Evolutionary conservation across 495 filamentous ascomycete species (phyloP).

Genomic region (Daldinia loculata): DNA sequence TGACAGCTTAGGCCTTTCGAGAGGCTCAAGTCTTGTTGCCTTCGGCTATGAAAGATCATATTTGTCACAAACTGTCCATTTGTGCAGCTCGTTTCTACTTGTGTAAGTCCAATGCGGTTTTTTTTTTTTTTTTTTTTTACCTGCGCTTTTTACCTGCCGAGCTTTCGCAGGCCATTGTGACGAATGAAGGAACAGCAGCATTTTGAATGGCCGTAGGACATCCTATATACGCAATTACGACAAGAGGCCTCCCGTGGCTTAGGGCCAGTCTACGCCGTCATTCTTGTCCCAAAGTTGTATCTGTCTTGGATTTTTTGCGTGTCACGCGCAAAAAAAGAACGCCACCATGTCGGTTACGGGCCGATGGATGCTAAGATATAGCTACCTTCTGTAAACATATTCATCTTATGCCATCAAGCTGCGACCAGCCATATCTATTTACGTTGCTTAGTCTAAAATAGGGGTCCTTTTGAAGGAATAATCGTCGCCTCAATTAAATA

Average conservation of each 20-base stretch:
- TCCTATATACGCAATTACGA: slow-evolving; percentile 14
- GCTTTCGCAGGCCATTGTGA: neutral
- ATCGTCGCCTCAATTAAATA: slow-evolving; percentile 11
- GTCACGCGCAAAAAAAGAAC: slow-evolving; percentile 26
- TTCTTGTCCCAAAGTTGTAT: slow-evolving; percentile 13
- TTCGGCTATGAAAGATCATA: slow-evolving; percentile 5
- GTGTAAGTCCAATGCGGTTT: neutral
- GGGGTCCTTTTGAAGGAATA: neutral
- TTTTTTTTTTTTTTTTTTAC: slow-evolving; percentile 23
- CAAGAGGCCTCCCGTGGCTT: slow-evolving; percentile 17
- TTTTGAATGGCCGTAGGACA: slow-evolving; percentile 16
- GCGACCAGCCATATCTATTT: slow-evolving; percentile 1
- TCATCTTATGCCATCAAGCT: neutral
- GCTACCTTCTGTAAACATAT: neutral
- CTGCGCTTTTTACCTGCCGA: neutral
- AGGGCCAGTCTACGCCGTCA: slow-evolving; percentile 18
- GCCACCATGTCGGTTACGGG: slow-evolving; percentile 34
- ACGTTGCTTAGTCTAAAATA: neutral
- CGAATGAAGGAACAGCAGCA: slow-evolving; percentile 4
- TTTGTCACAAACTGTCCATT: neutral
- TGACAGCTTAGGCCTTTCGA: neutral
- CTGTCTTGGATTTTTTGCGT: slow-evolving; percentile 16
- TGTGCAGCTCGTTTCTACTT: slow-evolving; percentile 3
- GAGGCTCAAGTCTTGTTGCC: slow-evolving; percentile 1
- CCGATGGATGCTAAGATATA: slow-evolving; percentile 14